Evolutionary conservation across 2,329 filamentous ascomycete species (phyloP), one percentile per base, ranked within the genome.

Genomic region (Ophiocordyceps camponoti-saundersi): DNA sequence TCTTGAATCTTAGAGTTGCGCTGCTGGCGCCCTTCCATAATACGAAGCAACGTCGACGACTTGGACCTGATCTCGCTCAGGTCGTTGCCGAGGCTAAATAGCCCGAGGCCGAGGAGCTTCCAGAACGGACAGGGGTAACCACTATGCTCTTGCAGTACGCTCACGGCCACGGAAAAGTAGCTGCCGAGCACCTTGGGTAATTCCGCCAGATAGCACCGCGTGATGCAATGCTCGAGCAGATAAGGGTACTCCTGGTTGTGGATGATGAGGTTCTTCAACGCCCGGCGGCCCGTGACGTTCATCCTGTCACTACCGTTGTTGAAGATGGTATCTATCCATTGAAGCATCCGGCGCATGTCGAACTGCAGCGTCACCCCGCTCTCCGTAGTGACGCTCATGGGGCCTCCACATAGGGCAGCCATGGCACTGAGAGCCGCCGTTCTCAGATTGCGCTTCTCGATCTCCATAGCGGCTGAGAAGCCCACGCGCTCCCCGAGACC

Each of bases 291-390:
- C 49, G 93, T 95, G 2, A 84, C 71, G 59, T 95, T 93, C 65
- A 90, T 87, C 52, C 88, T 82, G 63, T 98, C 90, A 60, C 88
- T 96, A 11, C 81, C 80, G 0, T 86, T 88, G 52, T 83, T 87
- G 65, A 98, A 96, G 45, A 98, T 96, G 15, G 85, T 82, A 56
- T 95, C 87, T 47, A 98, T 83, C 92, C 93, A 98, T 7, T 83
- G 80, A 21, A 98, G 77, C 80, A 98, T 93, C 20, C 90, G 81
- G 41, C 84, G 79, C 46, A 96, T 77, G 56, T 98, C 89, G 56
- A 98, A 98, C 55, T 92, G 85, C 44, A 96, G 75, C 23, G 83
- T 74, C n/a, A 82, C 82, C 47, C 85, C 85, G 52, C 86, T 90
- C 60, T 95, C 89, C 0, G 86, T 95, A 1, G 81, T 88, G 52